Evolutionary conservation across 1,284 basidiomycete species (phyloP), one percentile per base, ranked within the genome.

Genomic region (Trichosporon sp.): DNA sequence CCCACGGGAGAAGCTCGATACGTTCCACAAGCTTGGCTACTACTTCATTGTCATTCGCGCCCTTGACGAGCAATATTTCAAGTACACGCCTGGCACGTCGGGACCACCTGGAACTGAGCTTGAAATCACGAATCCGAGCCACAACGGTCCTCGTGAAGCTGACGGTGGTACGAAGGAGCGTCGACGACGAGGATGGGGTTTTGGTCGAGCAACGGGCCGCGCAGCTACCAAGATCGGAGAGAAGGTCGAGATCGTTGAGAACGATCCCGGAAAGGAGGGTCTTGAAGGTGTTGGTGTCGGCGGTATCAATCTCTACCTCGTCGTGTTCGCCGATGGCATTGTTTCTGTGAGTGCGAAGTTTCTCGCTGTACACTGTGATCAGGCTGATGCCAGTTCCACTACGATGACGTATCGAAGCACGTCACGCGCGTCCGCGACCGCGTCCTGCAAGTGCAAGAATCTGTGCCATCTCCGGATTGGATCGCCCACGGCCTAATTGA

Each of bases 401-500:
- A 93, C 78, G 92, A 92, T 68, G 93, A 98, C 78, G 90, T 97
- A 66, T 90, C 90, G 69, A 93, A 94, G 79, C 95, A 98, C 80
- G 90, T 89, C 1, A 88, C 92, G 73, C 89, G 90, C 19, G 92
- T 98, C 1, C 87, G 91, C 43, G 90, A 90, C 76, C 89, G 91
- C 46, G 87, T 93, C 35, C 82, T 89, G 65, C 26, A 37, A 1
- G 66, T 66, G 12, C 64, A 74, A 63, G 84, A 88, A 14, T 81
- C 90, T 4, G 73, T 72, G 26, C 74, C 73, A 12, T 68, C 77
- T n/a, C 69, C 75, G 1, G 94, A 96, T 80, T 98, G 94, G 94
- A 94, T 98, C 75, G 93, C 94, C 0, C 94, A 98, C 81, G 93
- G 91, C 16, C 87, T 98, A 68, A 87, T 98, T 79, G 96, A 98